A percentile compares a stretch with the other conserved stretches of the same genome.
These are phyloP conservation scores for Rhizopogon roseolus DNA, from an alignment of 768 basidiomycete species.

Conservation along the genomic window DNA sequence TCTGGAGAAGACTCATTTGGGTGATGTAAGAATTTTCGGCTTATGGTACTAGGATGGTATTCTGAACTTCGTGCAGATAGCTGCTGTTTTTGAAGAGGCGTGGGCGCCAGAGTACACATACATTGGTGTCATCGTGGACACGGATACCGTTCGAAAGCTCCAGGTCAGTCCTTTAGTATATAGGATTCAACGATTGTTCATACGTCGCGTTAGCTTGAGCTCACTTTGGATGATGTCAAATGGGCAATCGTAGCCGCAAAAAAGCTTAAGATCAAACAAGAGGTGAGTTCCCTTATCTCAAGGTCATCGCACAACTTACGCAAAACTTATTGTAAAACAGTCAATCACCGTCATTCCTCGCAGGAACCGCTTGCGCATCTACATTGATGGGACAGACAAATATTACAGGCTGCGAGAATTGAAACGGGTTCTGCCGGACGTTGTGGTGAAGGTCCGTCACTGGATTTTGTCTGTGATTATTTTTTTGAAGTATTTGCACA, in stretches of 20 bases:
- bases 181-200: not conserved
- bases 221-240: conserved; percentile 89
- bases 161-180: conserved; percentile 47
- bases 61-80: conserved; percentile 50
- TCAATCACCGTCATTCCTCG: conserved; percentile 73
- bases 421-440: conserved; percentile 75
- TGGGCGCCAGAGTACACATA: conserved; percentile 94
- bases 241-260: conserved; percentile 83
- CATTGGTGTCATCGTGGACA: conserved; percentile 89
- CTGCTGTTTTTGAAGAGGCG: conserved; percentile 90
- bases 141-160: conserved; percentile 80
- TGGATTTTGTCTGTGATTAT: not conserved
- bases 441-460: conserved; percentile 79
- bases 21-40: conserved; percentile 60
- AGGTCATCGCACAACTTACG: not conserved
- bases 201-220: conserved; percentile 60
- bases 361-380: conserved; percentile 72
- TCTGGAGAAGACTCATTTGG: conserved; percentile 89
- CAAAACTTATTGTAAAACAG: conserved; percentile 28
- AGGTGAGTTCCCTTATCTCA: conserved; percentile 35
- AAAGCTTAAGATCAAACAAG: conserved; percentile 90
- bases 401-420: conserved; percentile 82
- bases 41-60: not conserved
- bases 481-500: conserved; percentile 21
- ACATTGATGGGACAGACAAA: conserved; percentile 73